Evolutionary conservation across 495 filamentous ascomycete species (phyloP).

Genomic region (Tuber microsphaerosporum): DNA sequence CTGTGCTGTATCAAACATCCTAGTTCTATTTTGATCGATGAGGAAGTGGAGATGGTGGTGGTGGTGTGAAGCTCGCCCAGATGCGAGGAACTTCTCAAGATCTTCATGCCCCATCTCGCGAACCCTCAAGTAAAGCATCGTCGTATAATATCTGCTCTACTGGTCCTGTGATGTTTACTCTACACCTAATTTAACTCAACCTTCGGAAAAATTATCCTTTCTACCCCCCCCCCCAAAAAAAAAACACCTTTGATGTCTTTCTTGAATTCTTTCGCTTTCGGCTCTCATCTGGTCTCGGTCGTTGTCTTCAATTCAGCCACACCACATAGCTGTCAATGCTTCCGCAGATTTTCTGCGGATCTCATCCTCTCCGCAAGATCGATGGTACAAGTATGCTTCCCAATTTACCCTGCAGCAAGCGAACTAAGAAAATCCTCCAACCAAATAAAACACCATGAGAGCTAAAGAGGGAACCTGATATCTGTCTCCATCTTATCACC

Average conservation of each 20-base stretch:
- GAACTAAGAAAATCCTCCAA: conserved; percentile 6
- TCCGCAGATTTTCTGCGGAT: conserved; percentile 28
- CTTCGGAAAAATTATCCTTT: neutral
- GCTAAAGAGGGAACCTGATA: neutral
- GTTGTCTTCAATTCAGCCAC: conserved; percentile 7
- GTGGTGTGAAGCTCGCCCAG: neutral
- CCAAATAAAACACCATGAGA: conserved; percentile 4
- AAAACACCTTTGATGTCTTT: neutral
- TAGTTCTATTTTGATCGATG: neutral
- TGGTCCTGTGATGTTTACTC: neutral
- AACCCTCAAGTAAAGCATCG: neutral
- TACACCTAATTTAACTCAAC: neutral
- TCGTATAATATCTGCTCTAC: neutral
- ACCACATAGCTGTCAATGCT: conserved; percentile 18
- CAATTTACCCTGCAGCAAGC: conserved; percentile 3
- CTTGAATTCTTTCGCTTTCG: neutral
- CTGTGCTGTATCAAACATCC: conserved; percentile 2
- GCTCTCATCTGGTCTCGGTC: neutral
- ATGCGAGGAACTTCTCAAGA: neutral
- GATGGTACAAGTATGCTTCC: conserved; percentile 16
- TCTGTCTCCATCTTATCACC: neutral
- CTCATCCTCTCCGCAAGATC: conserved; percentile 33
- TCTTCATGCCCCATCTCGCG: conserved; percentile 2
- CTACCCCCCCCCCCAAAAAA: neutral
- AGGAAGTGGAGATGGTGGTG: neutral